phyloP scores from a whole-genome alignment of 139 green algal species.

The Coelastrella sp. region DNA sequence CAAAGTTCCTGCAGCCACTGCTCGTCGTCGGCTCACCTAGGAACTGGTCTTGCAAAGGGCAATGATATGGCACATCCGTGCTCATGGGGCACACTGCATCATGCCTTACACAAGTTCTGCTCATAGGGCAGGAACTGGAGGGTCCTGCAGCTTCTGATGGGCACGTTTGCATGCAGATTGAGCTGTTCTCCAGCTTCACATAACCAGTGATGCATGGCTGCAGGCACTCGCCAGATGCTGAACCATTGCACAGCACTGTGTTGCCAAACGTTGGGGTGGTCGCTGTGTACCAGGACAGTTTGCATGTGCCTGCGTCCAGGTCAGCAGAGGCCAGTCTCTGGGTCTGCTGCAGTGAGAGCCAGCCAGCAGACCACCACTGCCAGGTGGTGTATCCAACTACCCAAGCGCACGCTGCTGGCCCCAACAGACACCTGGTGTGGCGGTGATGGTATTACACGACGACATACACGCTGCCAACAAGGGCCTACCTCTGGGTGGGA shows the following conservation, averaged over 20 bases:
- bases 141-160: conserved; percentile 29
- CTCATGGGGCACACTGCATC: conserved; percentile 6
- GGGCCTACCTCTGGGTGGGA: not conserved
- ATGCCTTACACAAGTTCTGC: conserved; percentile 15
- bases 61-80: conserved; percentile 19
- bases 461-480: not conserved
- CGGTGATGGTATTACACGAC: not conserved
- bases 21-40: not conserved
- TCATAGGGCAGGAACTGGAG: not conserved
- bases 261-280: conserved; percentile 12
- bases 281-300: conserved; percentile 16
- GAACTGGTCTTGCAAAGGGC: conserved; percentile 18
- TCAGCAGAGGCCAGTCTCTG: not conserved
- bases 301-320: conserved; percentile 9
- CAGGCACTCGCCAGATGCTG: not conserved
- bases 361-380: not conserved
- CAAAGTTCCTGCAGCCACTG: not conserved
- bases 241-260: conserved; percentile 27
- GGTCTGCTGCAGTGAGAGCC: not conserved
- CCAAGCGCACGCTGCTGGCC: not conserved
- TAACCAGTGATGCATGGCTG: conserved; percentile 34
- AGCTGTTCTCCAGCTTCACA: conserved; percentile 25
- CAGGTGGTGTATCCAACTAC: not conserved
- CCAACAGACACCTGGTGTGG: not conserved
- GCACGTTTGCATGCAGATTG: conserved; percentile 27